Evolutionary conservation across 805 yeast species (phyloP).

Genomic region (Monosporozyma siamensis): DNA sequence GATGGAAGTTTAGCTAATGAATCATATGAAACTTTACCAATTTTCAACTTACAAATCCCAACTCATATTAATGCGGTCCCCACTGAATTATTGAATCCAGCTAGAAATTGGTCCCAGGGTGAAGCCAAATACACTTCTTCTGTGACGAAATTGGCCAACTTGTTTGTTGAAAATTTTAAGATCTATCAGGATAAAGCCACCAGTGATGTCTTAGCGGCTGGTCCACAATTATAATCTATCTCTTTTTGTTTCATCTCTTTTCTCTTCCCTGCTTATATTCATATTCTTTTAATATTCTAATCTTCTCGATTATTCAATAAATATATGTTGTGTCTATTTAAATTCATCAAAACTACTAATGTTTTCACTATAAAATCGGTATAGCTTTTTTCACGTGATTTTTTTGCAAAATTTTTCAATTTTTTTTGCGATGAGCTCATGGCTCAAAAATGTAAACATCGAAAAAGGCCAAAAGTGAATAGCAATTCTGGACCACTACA

Average conservation of each 20-base stretch:
- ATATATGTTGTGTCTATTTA: no score
- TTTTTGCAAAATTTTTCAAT: no score
- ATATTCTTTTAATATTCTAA: no score
- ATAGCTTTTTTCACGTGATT: no score
- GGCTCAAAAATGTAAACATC: no score
- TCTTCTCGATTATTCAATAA: no score
- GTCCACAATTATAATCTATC: slow-evolving; percentile 42
- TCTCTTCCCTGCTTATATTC: not conserved
- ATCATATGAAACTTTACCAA: slow-evolving; percentile 76
- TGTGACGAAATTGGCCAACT: slow-evolving; percentile 56
- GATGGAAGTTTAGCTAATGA: slow-evolving; percentile 75
- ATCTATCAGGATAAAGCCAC: slow-evolving; percentile 79
- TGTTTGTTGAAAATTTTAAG: slow-evolving; percentile 80
- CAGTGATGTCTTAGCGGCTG: slow-evolving; percentile 83
- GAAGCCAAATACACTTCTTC: slow-evolving; percentile 42
- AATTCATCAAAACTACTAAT: no score
- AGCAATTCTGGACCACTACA: no score
- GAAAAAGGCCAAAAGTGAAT: no score
- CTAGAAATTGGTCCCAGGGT: slow-evolving; percentile 67
- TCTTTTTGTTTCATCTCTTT: not conserved
- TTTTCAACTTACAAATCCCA: slow-evolving; percentile 83
- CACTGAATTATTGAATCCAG: slow-evolving; percentile 73
- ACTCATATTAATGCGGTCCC: slow-evolving; percentile 71
- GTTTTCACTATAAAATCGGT: no score
- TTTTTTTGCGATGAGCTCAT: no score